Evolutionary conservation across 768 basidiomycete species (phyloP), one percentile per base, ranked within the genome.

Genomic region (Lyophyllum atratum): DNA sequence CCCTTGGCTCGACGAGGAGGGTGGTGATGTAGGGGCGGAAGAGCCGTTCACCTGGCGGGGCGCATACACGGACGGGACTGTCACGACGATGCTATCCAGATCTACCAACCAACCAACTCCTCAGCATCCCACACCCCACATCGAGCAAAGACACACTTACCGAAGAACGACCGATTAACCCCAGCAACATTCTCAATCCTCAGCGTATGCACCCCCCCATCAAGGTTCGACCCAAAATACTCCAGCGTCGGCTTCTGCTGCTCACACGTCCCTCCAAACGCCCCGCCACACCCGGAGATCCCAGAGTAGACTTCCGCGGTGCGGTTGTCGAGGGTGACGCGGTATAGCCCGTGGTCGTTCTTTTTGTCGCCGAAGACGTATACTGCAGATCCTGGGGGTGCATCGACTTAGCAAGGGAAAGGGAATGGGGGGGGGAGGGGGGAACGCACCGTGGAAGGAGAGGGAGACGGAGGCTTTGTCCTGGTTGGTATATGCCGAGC

Each of bases 291-390:
- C 3, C 80, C 80, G 1, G 80, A 79, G 37, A 74, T 68, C 5
- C 78, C 78, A 58, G 70, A 68, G 57, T 70, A 74, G 10, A 69
- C 58, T 49, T 74, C 63, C 12, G 72, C 60, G n/a, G 72, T 61
- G 4, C 60, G 63, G 46, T 66, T 65, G 61, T 81, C 80, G 4
- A 81, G 66, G 7, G 61, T 63, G 22, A 80, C 75, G 21, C 66
- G 71, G 64, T 78, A 82, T 8, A 74, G 61, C 0, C 81, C 72
- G 55, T 82, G 80, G 61, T 81, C 76, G 52, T 79, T 79, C 62
- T 77, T 79, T 62, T 79, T 80, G 67, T 81, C 80, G 2, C 81
- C 80, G 37, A 78, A 73, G 14, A 80, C 70, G 52, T 77, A 79
- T 25, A 80, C 64, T 0, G 77, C 75, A 21, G 78, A 78, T 39